Evolutionary conservation across 192 early-diverging fungal genomes (phyloP), one percentile per base, ranked within the genome.

Genomic region (Rhizoclosmatium sp.): DNA sequence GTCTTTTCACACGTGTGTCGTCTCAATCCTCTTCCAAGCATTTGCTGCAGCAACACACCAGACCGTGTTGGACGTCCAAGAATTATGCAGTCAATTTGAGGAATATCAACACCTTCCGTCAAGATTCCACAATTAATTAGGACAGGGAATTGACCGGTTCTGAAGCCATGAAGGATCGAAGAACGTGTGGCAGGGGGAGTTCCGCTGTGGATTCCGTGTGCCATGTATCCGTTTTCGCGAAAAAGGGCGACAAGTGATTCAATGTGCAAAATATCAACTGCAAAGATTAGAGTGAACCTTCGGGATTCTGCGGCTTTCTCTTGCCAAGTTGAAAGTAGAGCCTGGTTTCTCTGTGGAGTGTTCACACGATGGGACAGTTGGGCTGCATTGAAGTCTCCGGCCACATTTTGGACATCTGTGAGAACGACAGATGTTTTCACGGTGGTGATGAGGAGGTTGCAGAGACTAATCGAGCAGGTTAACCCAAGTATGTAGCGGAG

Each of bases 21-120:
- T 2, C 96, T 88, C 90, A 99, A 87, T 1, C 97, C 97, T 42
- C 97, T 91, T 12, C 97, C 97, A 47, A 99, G 80, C 97, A 99
- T 99, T 85, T 99, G 97, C 72, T 94, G 93, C 86, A 97, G 92
- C 69, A 99, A 86, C 40, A 91, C 91, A n/a, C 87, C 82, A 48
- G 94, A 95, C 44, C 87, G 84, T 7, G 97, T 99, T 0, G 96
- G 97, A 2, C 95, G 81, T 1, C 93, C 93, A 87, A 97, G 89
- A 7, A 99, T 78, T 21, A 99, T 86, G 65, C 92, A 95, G 73
- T 99, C 97, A 44, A 99, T 93, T 3, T 76, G 81, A 4, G 97
- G 95, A 16, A 99, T 94, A 80, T 99, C 97, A 2, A 91, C 89
- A 45, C 94, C 94, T 78, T 93, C 93, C 14, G 85, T 86, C 4